phyloP scores from a whole-genome alignment of 768 basidiomycete genomes.

The Exidia glandulosa region DNA sequence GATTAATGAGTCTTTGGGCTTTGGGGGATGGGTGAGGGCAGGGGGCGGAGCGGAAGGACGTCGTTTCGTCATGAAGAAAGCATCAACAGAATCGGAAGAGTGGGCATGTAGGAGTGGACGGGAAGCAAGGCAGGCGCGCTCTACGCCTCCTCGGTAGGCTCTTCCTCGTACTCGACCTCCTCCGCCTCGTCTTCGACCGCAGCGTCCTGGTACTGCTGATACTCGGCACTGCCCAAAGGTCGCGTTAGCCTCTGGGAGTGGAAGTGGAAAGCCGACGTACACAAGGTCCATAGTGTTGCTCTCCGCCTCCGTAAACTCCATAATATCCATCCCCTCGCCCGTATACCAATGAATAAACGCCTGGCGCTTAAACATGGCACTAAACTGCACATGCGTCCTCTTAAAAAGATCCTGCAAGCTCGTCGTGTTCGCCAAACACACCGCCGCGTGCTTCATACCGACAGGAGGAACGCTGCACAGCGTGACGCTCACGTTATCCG shows the following conservation, averaged over 20 bases:
- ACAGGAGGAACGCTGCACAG: slow-evolving; percentile 76
- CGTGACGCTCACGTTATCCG: slow-evolving; percentile 80
- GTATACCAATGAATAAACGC: slow-evolving; percentile 91
- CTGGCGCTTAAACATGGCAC: slow-evolving; percentile 68
- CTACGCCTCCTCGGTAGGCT: not conserved
- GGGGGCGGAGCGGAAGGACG: too few species aligned
- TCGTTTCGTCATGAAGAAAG: too few species aligned
- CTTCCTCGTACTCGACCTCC: slow-evolving; percentile 19
- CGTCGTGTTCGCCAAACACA: slow-evolving; percentile 10
- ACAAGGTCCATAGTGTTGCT: slow-evolving; percentile 72
- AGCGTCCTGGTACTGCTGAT: slow-evolving; percentile 70
- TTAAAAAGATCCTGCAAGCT: slow-evolving; percentile 81
- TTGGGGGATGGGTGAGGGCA: too few species aligned
- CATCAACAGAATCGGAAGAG: too few species aligned
- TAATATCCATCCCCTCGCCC: slow-evolving; percentile 80
- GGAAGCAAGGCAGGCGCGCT: too few species aligned
- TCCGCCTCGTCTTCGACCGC: slow-evolving; percentile 33
- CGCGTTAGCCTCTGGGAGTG: not conserved
- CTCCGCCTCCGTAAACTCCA: slow-evolving; percentile 81
- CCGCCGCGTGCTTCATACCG: slow-evolving; percentile 51
- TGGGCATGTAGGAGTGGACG: too few species aligned
- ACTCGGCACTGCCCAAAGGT: slow-evolving; percentile 83
- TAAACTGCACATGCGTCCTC: slow-evolving; percentile 54
- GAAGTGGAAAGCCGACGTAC: too few species aligned
- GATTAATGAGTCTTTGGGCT: too few species aligned